Percentiles rank a stretch among this genome's conserved stretches.
phyloP scores from a whole-genome alignment of 768 basidiomycete species.

The Epithele typhae region DNA sequence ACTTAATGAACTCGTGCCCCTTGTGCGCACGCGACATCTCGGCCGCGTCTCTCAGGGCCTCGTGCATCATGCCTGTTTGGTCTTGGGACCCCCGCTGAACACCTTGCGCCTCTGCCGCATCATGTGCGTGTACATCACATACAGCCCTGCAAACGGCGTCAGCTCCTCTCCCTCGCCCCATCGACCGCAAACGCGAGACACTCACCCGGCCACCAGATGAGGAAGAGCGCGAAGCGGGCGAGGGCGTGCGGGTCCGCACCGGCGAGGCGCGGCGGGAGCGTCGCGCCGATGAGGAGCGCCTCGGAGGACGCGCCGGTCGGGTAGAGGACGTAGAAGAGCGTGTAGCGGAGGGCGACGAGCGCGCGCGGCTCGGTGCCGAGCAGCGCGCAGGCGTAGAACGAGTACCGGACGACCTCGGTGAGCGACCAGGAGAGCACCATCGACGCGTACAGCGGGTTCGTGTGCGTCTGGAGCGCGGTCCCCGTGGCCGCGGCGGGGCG shows the following conservation, averaged over 20 bases:
- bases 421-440: slow-evolving; percentile 93
- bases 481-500: no score
- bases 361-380: slow-evolving; percentile 43
- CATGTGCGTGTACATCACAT: slow-evolving; percentile 59
- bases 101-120: slow-evolving; percentile 52
- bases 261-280: slow-evolving; percentile 53
- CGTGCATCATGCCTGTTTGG: no score
- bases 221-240: slow-evolving; percentile 55
- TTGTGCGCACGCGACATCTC: no score
- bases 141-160: slow-evolving; percentile 27
- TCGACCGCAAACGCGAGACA: slow-evolving; percentile 6
- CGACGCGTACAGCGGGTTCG: slow-evolving; percentile 76
- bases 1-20: no score
- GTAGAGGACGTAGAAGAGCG: slow-evolving; percentile 92
- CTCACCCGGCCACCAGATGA: slow-evolving; percentile 88
- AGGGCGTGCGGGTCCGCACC: slow-evolving; percentile 48
- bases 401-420: slow-evolving; percentile 89
- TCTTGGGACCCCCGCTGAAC: slow-evolving; percentile 37
- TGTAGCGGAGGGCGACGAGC: slow-evolving; percentile 79
- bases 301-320: slow-evolving; percentile 90
- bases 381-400: slow-evolving; percentile 75
- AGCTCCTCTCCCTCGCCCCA: background rate
- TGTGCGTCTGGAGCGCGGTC: slow-evolving; percentile 56
- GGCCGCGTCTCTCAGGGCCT: no score
- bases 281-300: slow-evolving; percentile 75